Conservation (phyloP, 495 filamentous ascomycete genomes). For the Neohortaea acidophila region DNA sequence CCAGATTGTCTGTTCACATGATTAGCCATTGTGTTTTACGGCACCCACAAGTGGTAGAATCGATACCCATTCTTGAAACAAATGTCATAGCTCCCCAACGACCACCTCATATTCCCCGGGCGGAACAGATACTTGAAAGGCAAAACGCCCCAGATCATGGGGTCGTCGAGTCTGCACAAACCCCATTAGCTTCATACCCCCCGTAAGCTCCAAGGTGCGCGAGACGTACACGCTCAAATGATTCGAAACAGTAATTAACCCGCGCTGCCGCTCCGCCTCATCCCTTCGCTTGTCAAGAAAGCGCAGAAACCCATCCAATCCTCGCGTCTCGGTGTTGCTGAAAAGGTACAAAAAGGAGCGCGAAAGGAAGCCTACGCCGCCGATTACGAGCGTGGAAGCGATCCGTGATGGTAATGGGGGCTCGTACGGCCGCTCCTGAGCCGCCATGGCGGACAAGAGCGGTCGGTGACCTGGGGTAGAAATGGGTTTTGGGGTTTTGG, state of each 20-base stretch:
- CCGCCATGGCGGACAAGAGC: slow-evolving; percentile 11
- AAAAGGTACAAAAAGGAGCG: slow-evolving; percentile 24
- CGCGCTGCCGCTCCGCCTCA: slow-evolving; percentile 50
- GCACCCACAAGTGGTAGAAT: background rate
- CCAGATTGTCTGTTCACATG: slow-evolving; percentile 27
- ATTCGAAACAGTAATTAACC: slow-evolving; percentile 92
- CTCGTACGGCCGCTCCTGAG: slow-evolving; percentile 14
- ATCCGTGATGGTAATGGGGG: slow-evolving; percentile 17
- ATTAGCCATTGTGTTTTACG: background rate
- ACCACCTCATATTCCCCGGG: slow-evolving; percentile 66
- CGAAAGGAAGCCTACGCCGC: slow-evolving; percentile 21
- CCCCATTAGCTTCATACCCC: slow-evolving; percentile 1
- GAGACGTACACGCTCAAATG: slow-evolving; percentile 95
- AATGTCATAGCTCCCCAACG: slow-evolving; percentile 80
- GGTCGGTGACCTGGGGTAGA: too few relatives aligned
- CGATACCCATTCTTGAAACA: slow-evolving; percentile 58
- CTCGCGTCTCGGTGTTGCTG: slow-evolving; percentile 42
- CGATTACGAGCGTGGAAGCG: slow-evolving; percentile 22
- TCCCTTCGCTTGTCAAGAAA: slow-evolving; percentile 58
- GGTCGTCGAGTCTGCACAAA: slow-evolving; percentile 67
- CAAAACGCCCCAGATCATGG: slow-evolving; percentile 77
- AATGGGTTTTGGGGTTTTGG: too few relatives aligned
- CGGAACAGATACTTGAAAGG: slow-evolving; percentile 54
- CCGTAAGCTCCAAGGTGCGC: too few relatives aligned
- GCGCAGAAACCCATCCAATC: slow-evolving; percentile 59